Evolutionary conservation across 208 protist species (phyloP).

Genomic region (Crithidia thermophila): DNA sequence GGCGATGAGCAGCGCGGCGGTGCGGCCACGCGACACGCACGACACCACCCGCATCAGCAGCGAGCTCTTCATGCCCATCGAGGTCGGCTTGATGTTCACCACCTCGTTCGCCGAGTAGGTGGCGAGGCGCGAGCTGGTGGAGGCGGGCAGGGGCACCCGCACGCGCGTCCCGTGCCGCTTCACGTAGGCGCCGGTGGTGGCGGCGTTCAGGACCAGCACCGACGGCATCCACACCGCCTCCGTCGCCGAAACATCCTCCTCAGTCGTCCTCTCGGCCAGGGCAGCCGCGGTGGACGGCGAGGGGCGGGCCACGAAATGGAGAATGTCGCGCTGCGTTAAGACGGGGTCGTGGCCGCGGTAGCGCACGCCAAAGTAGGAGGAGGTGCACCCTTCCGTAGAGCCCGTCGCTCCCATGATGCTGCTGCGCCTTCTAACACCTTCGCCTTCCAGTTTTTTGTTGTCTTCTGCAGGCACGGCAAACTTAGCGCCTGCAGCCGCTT

Average conservation of each 20-base stretch:
- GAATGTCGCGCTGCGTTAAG: background rate
- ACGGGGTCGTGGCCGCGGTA: slow-evolving; percentile 20
- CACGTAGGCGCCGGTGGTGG: slow-evolving; percentile 16
- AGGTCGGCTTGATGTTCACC: slow-evolving; percentile 28
- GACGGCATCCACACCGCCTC: slow-evolving; percentile 27
- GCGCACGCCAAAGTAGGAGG: slow-evolving; percentile 25
- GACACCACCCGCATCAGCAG: slow-evolving; percentile 28
- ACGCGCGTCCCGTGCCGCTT: slow-evolving; percentile 16
- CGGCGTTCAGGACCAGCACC: slow-evolving; percentile 21
- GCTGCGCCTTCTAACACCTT: background rate
- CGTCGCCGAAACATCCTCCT: background rate
- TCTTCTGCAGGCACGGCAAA: background rate
- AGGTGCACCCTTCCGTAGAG: background rate
- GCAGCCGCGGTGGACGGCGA: background rate
- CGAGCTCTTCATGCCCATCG: slow-evolving; percentile 32
- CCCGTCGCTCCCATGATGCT: background rate
- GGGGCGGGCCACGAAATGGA: background rate
- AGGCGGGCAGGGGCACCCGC: slow-evolving; percentile 8
- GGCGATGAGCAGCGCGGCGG: slow-evolving; percentile 34
- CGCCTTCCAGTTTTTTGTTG: background rate
- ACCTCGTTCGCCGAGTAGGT: slow-evolving; percentile 25
- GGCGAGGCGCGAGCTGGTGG: background rate
- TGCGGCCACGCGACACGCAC: slow-evolving; percentile 35
- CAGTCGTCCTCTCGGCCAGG: background rate
- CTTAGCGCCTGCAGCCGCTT: too few species aligned